Percentiles rank a stretch among this genome's conserved stretches.
Evolutionary conservation across 805 yeast genomes (phyloP).

Genomic region (Kodamaea jinghongensis): DNA sequence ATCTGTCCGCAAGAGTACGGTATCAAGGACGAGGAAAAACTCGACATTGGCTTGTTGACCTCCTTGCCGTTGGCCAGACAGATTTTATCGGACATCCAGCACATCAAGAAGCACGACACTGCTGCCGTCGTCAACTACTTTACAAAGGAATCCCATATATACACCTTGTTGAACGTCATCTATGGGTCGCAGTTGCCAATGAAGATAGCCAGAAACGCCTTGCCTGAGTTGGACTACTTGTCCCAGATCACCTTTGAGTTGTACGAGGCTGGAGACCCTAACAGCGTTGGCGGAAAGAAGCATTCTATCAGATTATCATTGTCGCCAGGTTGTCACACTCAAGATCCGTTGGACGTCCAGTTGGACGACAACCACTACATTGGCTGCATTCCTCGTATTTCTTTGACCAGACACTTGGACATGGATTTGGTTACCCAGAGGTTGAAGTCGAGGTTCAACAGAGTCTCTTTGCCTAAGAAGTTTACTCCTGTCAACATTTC

Average conservation of each 20-base stretch:
- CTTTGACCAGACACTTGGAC: slow-evolving; percentile 89
- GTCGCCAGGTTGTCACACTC: slow-evolving; percentile 98
- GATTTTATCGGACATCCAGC: slow-evolving; percentile 73
- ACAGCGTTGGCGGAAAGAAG: slow-evolving; percentile 62
- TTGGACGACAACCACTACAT: slow-evolving; percentile 94
- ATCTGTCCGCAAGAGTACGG: slow-evolving; percentile 99
- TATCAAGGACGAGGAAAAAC: slow-evolving; percentile 88
- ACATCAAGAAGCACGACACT: slow-evolving; percentile 71
- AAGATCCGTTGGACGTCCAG: slow-evolving; percentile 95
- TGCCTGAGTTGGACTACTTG: slow-evolving; percentile 93
- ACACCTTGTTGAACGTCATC: slow-evolving; percentile 84
- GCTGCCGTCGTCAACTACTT: slow-evolving; percentile 89
- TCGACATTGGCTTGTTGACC: slow-evolving; percentile 93
- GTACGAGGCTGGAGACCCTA: slow-evolving; percentile 73
- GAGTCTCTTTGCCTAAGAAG: slow-evolving; percentile 88
- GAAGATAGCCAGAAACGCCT: slow-evolving; percentile 89
- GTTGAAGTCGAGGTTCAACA: slow-evolving; percentile 72
- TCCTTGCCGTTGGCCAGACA: slow-evolving; percentile 91
- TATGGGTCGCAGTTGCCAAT: slow-evolving; percentile 94
- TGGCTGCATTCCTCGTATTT: slow-evolving; percentile 89
- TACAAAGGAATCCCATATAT: slow-evolving; percentile 96
- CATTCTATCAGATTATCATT: slow-evolving; percentile 89
- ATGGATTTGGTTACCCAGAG: slow-evolving; percentile 83
- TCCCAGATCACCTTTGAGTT: slow-evolving; percentile 93
- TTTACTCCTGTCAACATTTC: slow-evolving; percentile 87